A percentile compares a stretch with the other conserved stretches of the same genome.
These are phyloP conservation scores for Tetrahymena malaccensis DNA, from an alignment of 73 alveolate genomes.

Conservation along the genomic window DNA sequence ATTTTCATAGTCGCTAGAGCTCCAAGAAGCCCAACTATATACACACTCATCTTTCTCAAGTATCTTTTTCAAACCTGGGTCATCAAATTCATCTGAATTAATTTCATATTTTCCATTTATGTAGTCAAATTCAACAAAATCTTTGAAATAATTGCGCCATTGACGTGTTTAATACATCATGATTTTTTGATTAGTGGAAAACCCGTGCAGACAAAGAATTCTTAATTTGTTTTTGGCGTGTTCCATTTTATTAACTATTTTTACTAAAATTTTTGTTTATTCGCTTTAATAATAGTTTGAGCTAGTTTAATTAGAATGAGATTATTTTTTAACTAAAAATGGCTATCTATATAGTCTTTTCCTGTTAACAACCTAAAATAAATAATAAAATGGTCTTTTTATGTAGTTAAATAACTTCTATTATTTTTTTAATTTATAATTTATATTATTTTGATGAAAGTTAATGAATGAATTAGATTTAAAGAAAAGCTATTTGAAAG, in stretches of 20 bases:
- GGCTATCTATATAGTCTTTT: too few species aligned
- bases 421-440: too few species aligned
- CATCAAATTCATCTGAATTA: not conserved
- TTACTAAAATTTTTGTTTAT: not conserved
- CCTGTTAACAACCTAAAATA: not conserved
- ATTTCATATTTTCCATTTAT: not conserved
- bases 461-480: not conserved
- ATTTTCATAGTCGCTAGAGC: not conserved
- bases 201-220: not conserved
- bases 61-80: not conserved
- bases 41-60: not conserved
- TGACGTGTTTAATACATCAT: not conserved
- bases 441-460: not conserved
- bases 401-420: not conserved
- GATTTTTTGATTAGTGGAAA: not conserved
- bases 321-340: too few species aligned
- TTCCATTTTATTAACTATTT: not conserved
- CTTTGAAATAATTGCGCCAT: not conserved
- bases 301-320: too few species aligned
- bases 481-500: not conserved
- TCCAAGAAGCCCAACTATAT: not conserved
- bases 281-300: not conserved
- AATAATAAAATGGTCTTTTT: not conserved
- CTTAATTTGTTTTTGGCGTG: not conserved
- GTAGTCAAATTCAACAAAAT: not conserved